These are phyloP conservation scores for Coccomyxa sp. DNA, from an alignment of 139 green algal genomes.

Conservation along the genomic window DNA sequence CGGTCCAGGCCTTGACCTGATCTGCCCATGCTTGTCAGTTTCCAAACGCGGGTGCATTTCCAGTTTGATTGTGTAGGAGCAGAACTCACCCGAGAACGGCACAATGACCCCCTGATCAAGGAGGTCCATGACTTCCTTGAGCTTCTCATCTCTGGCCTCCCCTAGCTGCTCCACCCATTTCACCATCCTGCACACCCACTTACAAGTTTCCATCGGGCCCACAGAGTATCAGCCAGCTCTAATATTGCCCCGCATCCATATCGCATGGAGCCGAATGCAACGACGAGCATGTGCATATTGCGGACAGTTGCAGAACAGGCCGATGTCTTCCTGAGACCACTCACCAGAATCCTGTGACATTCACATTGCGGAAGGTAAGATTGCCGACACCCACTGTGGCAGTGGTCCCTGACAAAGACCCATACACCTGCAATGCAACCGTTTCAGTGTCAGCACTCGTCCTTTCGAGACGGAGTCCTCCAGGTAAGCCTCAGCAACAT, in stretches of 20 bases:
- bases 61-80: too few relatives aligned
- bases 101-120: background rate
- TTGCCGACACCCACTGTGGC: slow-evolving; percentile 10
- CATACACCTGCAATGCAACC: background rate
- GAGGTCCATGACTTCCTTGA: background rate
- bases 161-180: background rate
- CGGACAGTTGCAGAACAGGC: too few relatives aligned
- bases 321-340: too few relatives aligned
- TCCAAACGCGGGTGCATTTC: too few relatives aligned
- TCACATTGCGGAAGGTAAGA: background rate
- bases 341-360: slow-evolving; percentile 8
- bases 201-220: background rate
- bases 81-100: background rate
- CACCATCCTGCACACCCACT: background rate
- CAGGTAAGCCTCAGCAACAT: too few relatives aligned
- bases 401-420: background rate
- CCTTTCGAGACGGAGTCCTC: too few relatives aligned
- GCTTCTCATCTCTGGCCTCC: background rate
- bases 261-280: background rate
- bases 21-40: too few relatives aligned
- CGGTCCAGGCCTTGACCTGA: too few relatives aligned
- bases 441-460: too few relatives aligned
- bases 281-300: background rate
- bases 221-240: background rate
- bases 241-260: background rate